These are phyloP conservation scores for Meyerozyma athensensis DNA, from an alignment of 1,139 yeast species.

Conservation along the genomic window DNA sequence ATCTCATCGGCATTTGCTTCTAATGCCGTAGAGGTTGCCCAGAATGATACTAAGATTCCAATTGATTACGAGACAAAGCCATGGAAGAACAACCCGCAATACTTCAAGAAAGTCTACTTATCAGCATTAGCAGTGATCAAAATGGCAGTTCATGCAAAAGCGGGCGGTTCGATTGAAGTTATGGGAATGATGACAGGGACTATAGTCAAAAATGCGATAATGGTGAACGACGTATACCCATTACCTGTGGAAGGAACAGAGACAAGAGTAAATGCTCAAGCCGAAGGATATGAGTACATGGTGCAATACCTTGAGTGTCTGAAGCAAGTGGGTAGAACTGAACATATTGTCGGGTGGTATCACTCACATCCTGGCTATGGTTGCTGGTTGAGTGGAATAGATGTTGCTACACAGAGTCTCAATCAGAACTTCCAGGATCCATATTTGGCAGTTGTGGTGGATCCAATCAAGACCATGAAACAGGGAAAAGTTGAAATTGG, in stretches of 20 bases:
- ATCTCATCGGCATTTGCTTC: not conserved
- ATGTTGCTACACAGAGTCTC: conserved; percentile 79
- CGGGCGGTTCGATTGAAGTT: conserved; percentile 87
- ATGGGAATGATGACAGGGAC: conserved; percentile 95
- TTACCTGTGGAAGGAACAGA: conserved; percentile 96
- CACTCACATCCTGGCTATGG: conserved; percentile 98
- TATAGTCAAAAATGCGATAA: conserved; percentile 51
- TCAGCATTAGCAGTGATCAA: conserved; percentile 74
- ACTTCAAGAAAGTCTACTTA: conserved; percentile 62
- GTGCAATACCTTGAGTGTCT: conserved; percentile 69
- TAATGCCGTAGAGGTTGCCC: not conserved
- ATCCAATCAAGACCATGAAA: conserved; percentile 65
- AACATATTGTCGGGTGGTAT: conserved; percentile 86
- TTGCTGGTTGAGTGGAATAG: conserved; percentile 88
- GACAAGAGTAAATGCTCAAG: conserved; percentile 90
- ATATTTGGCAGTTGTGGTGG: conserved; percentile 81
- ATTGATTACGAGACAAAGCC: conserved; percentile 20
- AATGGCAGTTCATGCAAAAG: conserved; percentile 77
- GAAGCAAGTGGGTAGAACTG: conserved; percentile 47
- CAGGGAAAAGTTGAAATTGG: conserved; percentile 80
- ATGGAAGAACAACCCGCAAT: conserved; percentile 47
- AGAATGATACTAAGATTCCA: not conserved
- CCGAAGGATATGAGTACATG: conserved; percentile 94
- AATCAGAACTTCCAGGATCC: conserved; percentile 92
- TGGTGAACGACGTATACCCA: conserved; percentile 79